These are phyloP conservation scores for Colletotrichum incanum DNA, from an alignment of 2,329 filamentous ascomycete species.

Conservation along the genomic window DNA sequence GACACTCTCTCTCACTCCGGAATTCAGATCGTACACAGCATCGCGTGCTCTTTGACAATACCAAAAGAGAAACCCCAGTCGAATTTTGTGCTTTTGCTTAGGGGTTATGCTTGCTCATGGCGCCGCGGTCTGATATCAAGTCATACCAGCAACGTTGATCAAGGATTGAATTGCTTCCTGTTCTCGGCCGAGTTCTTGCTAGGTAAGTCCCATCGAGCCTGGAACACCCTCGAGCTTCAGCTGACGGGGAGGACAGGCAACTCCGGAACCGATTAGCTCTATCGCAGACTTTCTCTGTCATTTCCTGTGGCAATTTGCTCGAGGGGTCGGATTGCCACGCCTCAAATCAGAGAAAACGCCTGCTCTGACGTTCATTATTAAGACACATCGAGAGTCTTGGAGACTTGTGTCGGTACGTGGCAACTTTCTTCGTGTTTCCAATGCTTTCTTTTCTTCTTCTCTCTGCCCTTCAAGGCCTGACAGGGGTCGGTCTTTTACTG, in stretches of 20 bases:
- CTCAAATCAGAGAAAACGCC: neutral
- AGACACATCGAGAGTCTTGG: neutral
- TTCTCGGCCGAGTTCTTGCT: neutral
- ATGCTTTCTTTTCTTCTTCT: no score
- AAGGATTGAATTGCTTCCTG: neutral
- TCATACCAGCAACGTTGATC: neutral
- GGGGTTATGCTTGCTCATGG: neutral
- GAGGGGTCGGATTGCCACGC: neutral
- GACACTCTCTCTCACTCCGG: neutral
- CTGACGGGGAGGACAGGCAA: neutral
- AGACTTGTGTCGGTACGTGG: neutral
- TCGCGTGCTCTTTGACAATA: neutral
- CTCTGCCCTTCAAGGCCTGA: no score
- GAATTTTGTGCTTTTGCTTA: conserved; percentile 1
- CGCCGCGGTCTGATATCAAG: neutral
- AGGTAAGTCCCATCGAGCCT: neutral
- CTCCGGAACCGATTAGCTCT: no score
- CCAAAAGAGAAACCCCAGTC: neutral
- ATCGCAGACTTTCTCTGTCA: neutral
- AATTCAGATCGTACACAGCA: neutral
- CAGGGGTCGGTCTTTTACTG: no score
- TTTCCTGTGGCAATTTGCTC: neutral
- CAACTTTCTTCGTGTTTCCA: neutral
- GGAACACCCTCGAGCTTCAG: neutral
- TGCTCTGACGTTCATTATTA: neutral